phyloP scores from a whole-genome alignment of 1,284 basidiomycete species.

The Tilletia setariae region DNA sequence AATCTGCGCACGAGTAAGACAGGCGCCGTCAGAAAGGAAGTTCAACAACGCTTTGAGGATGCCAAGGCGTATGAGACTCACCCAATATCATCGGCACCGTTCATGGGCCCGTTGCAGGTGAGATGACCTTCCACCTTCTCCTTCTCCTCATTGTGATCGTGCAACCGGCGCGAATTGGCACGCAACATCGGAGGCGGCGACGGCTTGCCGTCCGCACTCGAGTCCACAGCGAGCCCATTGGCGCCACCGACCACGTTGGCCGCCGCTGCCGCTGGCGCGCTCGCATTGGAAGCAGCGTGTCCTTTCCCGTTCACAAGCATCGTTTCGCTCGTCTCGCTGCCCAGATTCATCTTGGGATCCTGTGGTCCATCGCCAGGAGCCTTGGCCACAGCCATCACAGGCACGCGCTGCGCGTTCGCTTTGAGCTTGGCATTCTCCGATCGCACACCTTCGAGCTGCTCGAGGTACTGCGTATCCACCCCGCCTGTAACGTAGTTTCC shows the following conservation, averaged over 20 bases:
- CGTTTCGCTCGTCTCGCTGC: constrained; percentile 16
- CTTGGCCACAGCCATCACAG: constrained; percentile 26
- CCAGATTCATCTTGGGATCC: constrained; percentile 32
- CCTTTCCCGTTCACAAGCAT: constrained; percentile 16
- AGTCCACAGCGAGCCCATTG: background rate
- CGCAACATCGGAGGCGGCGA: background rate
- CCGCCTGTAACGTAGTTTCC: constrained; percentile 95
- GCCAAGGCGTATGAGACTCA: too few relatives aligned
- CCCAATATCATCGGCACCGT: constrained; percentile 48
- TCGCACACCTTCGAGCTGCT: constrained; percentile 71
- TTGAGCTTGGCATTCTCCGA: constrained; percentile 75
- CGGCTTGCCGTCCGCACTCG: background rate
- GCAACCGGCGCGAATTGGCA: background rate
- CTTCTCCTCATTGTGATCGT: constrained; percentile 16
- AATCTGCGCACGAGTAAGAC: constrained; percentile 24
- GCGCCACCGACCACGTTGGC: background rate
- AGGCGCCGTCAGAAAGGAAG: background rate
- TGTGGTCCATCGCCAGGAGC: constrained; percentile 27
- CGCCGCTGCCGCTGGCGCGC: background rate
- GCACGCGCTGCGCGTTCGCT: constrained; percentile 28
- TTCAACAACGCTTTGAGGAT: too few relatives aligned
- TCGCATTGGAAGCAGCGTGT: constrained; percentile 2
- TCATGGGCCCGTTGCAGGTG: constrained; percentile 50
- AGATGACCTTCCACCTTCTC: constrained; percentile 33
- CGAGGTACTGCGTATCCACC: constrained; percentile 82